These are phyloP conservation scores for Endocalyx cinctus DNA, from an alignment of 2,329 filamentous ascomycete species.

Conservation along the genomic window DNA sequence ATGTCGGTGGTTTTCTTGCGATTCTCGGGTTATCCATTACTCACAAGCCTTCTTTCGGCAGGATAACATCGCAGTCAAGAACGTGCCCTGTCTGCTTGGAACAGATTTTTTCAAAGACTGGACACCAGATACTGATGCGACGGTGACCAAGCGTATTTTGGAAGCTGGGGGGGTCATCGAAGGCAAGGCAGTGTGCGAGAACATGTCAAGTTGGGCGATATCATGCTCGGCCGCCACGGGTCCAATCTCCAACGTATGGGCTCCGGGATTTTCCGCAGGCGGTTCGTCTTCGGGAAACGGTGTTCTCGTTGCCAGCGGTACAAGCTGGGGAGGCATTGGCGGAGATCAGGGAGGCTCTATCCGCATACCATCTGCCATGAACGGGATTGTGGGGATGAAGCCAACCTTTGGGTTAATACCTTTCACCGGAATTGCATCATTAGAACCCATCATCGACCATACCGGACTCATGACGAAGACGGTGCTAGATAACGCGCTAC, in stretches of 20 bases:
- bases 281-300: conserved; percentile 28
- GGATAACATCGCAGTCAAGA: conserved; percentile 1
- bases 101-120: neutral
- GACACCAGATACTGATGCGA: conserved; percentile 27
- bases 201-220: conserved; percentile 27
- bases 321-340: conserved; percentile 22
- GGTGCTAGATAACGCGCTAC: conserved; percentile 34
- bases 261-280: conserved; percentile 24
- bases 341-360: conserved; percentile 34
- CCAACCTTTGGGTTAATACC: conserved; percentile 43
- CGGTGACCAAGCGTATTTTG: conserved; percentile 26
- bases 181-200: conserved; percentile 31
- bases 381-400: conserved; percentile 38
- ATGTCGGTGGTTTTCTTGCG: too few species aligned
- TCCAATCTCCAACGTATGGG: conserved; percentile 28
- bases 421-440: conserved; percentile 39
- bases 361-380: conserved; percentile 31
- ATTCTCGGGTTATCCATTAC: too few species aligned
- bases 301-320: neutral
- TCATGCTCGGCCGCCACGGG: conserved; percentile 29
- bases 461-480: conserved; percentile 38
- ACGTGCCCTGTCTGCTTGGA: neutral
- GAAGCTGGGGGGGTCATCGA: conserved; percentile 25
- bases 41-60: too few species aligned
- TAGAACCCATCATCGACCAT: conserved; percentile 38